These are phyloP conservation scores for Xylariaceae sp. DNA, from an alignment of 2,329 filamentous ascomycete species.

Conservation along the genomic window DNA sequence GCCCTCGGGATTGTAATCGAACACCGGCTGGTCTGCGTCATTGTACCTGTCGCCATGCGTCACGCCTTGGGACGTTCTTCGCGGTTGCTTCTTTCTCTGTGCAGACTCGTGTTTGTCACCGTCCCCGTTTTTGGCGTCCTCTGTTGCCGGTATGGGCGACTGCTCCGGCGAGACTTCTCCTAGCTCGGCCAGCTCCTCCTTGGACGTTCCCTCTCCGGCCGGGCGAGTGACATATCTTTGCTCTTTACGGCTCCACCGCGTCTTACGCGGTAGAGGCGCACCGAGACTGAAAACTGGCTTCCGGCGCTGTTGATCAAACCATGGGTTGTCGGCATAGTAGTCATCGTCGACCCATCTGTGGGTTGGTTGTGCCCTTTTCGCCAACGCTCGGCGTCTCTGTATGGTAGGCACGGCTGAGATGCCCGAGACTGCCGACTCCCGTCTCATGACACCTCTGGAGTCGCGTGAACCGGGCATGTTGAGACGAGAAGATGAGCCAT, in stretches of 20 bases:
- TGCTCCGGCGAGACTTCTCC: constrained; percentile 1
- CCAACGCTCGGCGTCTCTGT: background rate
- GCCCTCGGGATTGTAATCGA: constrained; percentile 7
- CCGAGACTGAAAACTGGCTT: constrained; percentile 25
- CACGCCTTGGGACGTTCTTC: constrained; percentile 6
- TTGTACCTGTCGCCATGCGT: constrained; percentile 8
- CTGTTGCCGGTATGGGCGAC: background rate
- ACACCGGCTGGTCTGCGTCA: constrained; percentile 13
- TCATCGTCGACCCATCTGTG: constrained; percentile 17
- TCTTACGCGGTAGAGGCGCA: constrained; percentile 19
- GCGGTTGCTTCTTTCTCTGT: too few relatives aligned
- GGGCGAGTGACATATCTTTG: constrained; percentile 1
- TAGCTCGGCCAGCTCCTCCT: constrained; percentile 3
- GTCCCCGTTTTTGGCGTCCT: background rate
- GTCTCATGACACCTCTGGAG: too few relatives aligned
- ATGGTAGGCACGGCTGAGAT: background rate
- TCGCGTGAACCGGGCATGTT: too few relatives aligned
- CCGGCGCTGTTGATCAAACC: constrained; percentile 17
- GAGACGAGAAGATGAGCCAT: too few relatives aligned
- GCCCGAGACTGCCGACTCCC: too few relatives aligned
- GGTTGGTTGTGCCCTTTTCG: background rate
- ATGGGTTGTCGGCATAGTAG: constrained; percentile 23
- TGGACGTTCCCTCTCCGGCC: background rate
- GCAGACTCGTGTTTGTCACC: background rate
- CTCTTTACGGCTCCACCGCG: constrained; percentile 10